Base-by-base conservation (phyloP, 352 stramenopile species). In the Phytophthora capsici region DNA sequence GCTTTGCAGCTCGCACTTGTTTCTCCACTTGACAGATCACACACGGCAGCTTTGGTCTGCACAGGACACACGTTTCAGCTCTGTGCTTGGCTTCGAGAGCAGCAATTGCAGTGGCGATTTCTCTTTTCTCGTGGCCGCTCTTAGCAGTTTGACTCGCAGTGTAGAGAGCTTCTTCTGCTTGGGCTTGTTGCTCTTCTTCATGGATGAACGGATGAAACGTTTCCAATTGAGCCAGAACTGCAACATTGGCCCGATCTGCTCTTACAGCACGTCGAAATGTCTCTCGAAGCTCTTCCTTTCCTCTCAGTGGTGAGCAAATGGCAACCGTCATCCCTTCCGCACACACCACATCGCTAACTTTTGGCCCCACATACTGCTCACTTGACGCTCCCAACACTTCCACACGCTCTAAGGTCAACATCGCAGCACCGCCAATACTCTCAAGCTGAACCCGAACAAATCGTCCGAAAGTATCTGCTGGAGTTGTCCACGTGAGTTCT, bases 401-500 rank as follows among this genome's bases (percentile, higher is more conserved):
- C 1, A 91, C 84, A 6, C 54, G 63, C 1, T 60, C 26, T 4
- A 94, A 48, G 19, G 74, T 73, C 1, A 94, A 61, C 75, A 93
- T 91, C 2, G 41, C n/a, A 26, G 37, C 58, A 36, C 55, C 66
- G 2, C 71, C 72, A 7, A 34, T 50, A 43, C 65, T 80, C 25
- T 91, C 84, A 30, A 90, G 56, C 49, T 92, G 84, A n/a, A 94
- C 53, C 7, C 86, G 82, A 49, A 93, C 59, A 23, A 80, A 86
- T 7, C 52, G 70, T 0, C 80, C 86, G 34, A 84, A 83, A 1
- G 79, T 90, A 38, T 89, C 80, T 16, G 84, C 62, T 22, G 82
- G 77, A 3, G 76, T 41, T 1, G 54, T 44, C 84, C 86, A 94
- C 6, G 36, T 52, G n/a, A 61, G 81, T 10, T 75, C 61, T 5